Percentiles rank a stretch among this genome's conserved stretches.
These are phyloP conservation scores for Cryomyces minteri DNA, from an alignment of 495 filamentous ascomycete species.

Conservation along the genomic window DNA sequence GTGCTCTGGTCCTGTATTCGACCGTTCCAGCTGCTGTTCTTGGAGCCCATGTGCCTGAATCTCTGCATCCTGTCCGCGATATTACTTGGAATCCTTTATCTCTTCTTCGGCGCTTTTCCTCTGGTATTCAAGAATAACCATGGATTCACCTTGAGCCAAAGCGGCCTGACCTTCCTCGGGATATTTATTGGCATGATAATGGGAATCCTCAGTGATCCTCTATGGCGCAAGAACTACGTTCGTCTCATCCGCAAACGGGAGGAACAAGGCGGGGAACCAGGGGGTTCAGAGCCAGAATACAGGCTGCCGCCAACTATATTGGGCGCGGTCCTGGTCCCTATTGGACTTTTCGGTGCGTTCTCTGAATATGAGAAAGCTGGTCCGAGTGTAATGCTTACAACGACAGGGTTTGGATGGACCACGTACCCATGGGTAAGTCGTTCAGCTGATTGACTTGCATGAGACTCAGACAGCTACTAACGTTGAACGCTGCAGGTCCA, in stretches of 20 bases:
- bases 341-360: slow-evolving; percentile 54
- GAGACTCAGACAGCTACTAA: slow-evolving; percentile 1
- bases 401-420: slow-evolving; percentile 23
- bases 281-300: slow-evolving; percentile 65
- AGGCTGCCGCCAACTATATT: slow-evolving; percentile 66
- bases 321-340: slow-evolving; percentile 59
- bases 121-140: slow-evolving; percentile 65
- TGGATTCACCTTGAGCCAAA: slow-evolving; percentile 63
- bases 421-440: slow-evolving; percentile 19
- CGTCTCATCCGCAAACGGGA: slow-evolving; percentile 41
- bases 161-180: slow-evolving; percentile 56
- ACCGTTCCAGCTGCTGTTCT: slow-evolving; percentile 62
- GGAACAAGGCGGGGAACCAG: slow-evolving; percentile 31
- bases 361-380: neutral
- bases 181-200: slow-evolving; percentile 62
- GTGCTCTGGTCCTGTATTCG: slow-evolving; percentile 53
- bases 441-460: neutral
- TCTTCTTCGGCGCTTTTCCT: slow-evolving; percentile 90
- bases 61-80: slow-evolving; percentile 77
- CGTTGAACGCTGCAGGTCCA: slow-evolving; percentile 14
- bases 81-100: slow-evolving; percentile 72
- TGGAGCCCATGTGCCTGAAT: slow-evolving; percentile 63
- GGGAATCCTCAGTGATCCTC: slow-evolving; percentile 47
- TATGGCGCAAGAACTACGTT: slow-evolving; percentile 55
- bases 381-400: slow-evolving; percentile 2